Evolutionary conservation across 306 rosid species (phyloP).

Genomic region (Alnus glutinosa): DNA sequence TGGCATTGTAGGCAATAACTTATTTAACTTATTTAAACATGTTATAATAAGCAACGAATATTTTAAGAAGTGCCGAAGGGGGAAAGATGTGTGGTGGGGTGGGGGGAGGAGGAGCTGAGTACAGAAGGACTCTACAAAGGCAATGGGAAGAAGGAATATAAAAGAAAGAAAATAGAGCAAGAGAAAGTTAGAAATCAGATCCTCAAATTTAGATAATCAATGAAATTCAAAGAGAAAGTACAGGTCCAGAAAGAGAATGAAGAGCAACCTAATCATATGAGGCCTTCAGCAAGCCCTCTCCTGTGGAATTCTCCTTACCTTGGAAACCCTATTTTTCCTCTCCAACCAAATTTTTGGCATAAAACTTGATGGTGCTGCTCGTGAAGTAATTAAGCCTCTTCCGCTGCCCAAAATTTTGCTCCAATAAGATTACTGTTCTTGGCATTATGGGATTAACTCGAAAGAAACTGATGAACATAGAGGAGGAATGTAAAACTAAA

Average conservation of each 20-base stretch:
- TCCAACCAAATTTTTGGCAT: not conserved
- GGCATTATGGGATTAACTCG: not conserved
- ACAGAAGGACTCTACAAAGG: not conserved
- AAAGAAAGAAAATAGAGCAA: not conserved
- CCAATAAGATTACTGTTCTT: not conserved
- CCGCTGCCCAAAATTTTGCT: not conserved
- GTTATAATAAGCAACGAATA: not conserved
- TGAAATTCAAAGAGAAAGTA: not conserved
- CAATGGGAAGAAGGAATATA: not conserved
- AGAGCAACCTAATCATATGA: not conserved
- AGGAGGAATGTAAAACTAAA: too few relatives aligned
- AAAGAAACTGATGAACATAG: not conserved
- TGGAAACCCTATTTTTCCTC: not conserved
- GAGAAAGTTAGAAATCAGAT: not conserved
- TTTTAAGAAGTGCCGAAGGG: not conserved
- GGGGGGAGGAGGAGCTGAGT: not conserved
- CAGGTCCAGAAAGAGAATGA: not conserved
- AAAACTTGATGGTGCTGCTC: not conserved
- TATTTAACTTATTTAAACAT: not conserved
- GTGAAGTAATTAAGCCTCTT: not conserved
- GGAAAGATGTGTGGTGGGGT: too few relatives aligned
- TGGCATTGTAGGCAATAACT: constrained; percentile 1
- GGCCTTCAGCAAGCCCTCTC: not conserved
- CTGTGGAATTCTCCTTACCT: not conserved
- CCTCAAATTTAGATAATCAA: not conserved